Evolutionary conservation across 163 green algal species (phyloP).

Genomic region (Smithsoniella earleae): DNA sequence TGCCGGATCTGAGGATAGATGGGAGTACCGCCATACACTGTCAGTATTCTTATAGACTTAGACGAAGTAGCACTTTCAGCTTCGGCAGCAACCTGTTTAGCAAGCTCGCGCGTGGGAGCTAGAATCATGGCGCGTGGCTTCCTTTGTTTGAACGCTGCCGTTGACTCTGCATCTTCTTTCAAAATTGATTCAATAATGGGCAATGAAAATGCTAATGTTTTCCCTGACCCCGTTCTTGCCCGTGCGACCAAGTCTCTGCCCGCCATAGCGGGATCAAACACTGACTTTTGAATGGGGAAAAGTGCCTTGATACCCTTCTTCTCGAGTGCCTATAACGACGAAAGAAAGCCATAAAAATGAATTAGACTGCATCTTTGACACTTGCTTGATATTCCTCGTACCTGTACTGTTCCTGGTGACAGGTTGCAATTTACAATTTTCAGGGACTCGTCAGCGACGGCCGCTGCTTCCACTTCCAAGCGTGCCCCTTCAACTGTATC

Average conservation of each 20-base stretch:
- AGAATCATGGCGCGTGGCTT: conserved; percentile 71
- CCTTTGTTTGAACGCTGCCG: not conserved
- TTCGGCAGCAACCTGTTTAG: conserved; percentile 87
- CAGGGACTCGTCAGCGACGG: conserved; percentile 20
- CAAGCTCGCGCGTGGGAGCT: conserved; percentile 91
- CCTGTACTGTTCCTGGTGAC: conserved; percentile 6
- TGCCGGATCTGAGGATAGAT: conserved; percentile 45
- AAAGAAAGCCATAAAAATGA: not conserved
- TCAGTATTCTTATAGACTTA: conserved; percentile 40
- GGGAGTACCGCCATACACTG: conserved; percentile 63
- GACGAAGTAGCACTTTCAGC: conserved; percentile 56
- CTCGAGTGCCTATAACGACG: conserved; percentile 43
- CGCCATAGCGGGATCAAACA: conserved; percentile 60
- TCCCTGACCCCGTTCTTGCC: conserved; percentile 88
- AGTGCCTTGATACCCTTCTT: conserved; percentile 57
- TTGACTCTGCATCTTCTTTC: conserved; percentile 35
- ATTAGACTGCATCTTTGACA: not conserved
- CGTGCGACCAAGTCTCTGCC: conserved; percentile 86
- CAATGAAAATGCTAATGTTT: conserved; percentile 95
- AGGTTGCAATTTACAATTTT: conserved; percentile 27
- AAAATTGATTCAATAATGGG: conserved; percentile 88
- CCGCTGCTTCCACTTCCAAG: conserved; percentile 8
- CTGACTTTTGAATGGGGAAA: conserved; percentile 83
- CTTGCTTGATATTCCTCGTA: not conserved
- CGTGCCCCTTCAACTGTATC: not conserved